These are phyloP conservation scores for Nicotiana tomentosiformis DNA, from an alignment of 257 asterid species.

Conservation along the genomic window DNA sequence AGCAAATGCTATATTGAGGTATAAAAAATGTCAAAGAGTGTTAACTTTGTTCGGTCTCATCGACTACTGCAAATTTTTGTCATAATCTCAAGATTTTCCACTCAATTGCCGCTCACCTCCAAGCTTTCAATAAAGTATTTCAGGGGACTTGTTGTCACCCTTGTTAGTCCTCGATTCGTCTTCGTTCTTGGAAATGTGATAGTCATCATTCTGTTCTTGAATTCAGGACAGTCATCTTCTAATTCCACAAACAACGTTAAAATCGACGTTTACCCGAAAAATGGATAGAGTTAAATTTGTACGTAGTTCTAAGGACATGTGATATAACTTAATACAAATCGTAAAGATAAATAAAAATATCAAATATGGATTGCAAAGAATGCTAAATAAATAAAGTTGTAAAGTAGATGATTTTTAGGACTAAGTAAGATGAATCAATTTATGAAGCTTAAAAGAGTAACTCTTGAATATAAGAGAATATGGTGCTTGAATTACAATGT, in stretches of 20 bases:
- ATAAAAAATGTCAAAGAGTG: conserved; percentile 15
- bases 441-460: too few relatives aligned
- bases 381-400: too few relatives aligned
- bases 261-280: neutral
- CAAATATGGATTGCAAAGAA: too few relatives aligned
- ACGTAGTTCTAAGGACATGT: too few relatives aligned
- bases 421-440: too few relatives aligned
- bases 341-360: too few relatives aligned
- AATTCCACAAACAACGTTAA: conserved; percentile 5
- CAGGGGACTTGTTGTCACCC: conserved; percentile 32
- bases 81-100: conserved; percentile 29
- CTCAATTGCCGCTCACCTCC: conserved; percentile 21
- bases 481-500: too few relatives aligned
- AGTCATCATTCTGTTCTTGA: conserved; percentile 43
- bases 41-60: conserved; percentile 26
- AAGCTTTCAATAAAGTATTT: conserved; percentile 32
- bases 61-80: conserved; percentile 28
- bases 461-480: too few relatives aligned
- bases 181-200: conserved; percentile 68
- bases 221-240: conserved; percentile 17
- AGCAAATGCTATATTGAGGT: conserved; percentile 19
- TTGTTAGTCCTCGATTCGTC: conserved; percentile 49
- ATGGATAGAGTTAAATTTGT: too few relatives aligned
- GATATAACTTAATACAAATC: too few relatives aligned
- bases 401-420: too few relatives aligned